Evolutionary conservation across 768 basidiomycete species (phyloP).

Genomic region (Mycena vulgaris): DNA sequence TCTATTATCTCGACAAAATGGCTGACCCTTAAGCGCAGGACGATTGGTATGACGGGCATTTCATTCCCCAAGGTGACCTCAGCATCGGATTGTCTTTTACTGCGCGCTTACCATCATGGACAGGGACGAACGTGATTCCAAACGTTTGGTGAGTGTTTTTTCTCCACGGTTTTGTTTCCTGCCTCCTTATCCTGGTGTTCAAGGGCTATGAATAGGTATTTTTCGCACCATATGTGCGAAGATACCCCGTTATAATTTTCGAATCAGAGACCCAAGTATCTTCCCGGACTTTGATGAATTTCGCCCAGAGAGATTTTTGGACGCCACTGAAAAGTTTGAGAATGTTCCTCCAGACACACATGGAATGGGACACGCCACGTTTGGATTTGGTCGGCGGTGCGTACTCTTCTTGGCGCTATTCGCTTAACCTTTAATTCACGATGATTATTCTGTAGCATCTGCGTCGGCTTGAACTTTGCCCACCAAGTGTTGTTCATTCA

Average conservation of each 20-base stretch:
- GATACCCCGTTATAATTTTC: background rate
- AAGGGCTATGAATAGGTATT: constrained; percentile 12
- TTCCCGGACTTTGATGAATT: constrained; percentile 16
- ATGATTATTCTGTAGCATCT: background rate
- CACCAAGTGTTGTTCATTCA: background rate
- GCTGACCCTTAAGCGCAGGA: constrained; percentile 26
- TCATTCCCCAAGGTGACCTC: constrained; percentile 39
- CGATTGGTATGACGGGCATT: constrained; percentile 36
- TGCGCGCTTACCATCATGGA: background rate
- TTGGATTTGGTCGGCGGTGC: background rate
- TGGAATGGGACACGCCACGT: background rate
- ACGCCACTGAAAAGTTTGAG: background rate
- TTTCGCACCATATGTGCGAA: background rate
- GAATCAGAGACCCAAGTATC: background rate
- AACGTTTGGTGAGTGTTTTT: constrained; percentile 7
- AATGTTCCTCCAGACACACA: background rate
- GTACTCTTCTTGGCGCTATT: background rate
- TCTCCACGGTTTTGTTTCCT: background rate
- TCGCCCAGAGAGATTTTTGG: constrained; percentile 11
- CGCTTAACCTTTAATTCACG: background rate
- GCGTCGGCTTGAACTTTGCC: background rate
- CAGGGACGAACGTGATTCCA: background rate
- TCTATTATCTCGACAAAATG: background rate
- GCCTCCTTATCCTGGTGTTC: background rate
- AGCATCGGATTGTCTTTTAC: background rate